Evolutionary conservation across 2,329 filamentous ascomycete genomes (phyloP).

Genomic region (Apiospora aurea): DNA sequence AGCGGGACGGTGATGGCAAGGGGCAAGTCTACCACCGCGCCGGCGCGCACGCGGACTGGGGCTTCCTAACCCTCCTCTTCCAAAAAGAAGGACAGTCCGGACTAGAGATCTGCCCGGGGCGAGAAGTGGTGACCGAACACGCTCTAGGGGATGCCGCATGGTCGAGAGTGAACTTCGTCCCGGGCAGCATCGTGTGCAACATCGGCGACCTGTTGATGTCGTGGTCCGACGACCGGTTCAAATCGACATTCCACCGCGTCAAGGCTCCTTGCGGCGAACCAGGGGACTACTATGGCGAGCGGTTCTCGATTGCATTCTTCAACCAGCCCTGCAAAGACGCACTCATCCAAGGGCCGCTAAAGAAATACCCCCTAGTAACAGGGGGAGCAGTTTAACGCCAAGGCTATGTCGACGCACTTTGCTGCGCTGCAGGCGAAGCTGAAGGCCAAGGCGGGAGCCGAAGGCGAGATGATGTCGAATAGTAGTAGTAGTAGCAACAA

Average conservation of each 20-base stretch:
- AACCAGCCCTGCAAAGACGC: constrained; percentile 65
- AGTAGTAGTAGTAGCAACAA: not conserved
- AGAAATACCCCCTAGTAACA: constrained; percentile 66
- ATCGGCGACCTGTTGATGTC: constrained; percentile 70
- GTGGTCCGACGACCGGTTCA: constrained; percentile 71
- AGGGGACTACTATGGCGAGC: constrained; percentile 60
- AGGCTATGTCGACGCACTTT: constrained; percentile 45
- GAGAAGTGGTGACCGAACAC: constrained; percentile 63
- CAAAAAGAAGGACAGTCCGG: constrained; percentile 64
- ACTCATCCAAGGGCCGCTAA: constrained; percentile 62
- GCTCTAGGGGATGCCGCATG: constrained; percentile 57
- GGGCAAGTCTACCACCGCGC: constrained; percentile 56
- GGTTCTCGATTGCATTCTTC: constrained; percentile 70
- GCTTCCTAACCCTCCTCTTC: constrained; percentile 65
- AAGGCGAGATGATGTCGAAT: constrained; percentile 5
- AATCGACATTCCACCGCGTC: constrained; percentile 68
- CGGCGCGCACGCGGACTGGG: constrained; percentile 68
- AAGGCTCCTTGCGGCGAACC: constrained; percentile 59
- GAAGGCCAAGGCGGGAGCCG: not conserved
- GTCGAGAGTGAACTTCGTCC: constrained; percentile 62
- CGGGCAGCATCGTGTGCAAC: constrained; percentile 64
- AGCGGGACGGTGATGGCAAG: constrained; percentile 37
- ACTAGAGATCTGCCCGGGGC: constrained; percentile 67
- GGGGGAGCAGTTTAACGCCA: constrained; percentile 66
- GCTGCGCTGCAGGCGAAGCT: constrained; percentile 24